phyloP scores from a whole-genome alignment of 2,329 filamentous ascomycete species.

The Tolypocladium album region DNA sequence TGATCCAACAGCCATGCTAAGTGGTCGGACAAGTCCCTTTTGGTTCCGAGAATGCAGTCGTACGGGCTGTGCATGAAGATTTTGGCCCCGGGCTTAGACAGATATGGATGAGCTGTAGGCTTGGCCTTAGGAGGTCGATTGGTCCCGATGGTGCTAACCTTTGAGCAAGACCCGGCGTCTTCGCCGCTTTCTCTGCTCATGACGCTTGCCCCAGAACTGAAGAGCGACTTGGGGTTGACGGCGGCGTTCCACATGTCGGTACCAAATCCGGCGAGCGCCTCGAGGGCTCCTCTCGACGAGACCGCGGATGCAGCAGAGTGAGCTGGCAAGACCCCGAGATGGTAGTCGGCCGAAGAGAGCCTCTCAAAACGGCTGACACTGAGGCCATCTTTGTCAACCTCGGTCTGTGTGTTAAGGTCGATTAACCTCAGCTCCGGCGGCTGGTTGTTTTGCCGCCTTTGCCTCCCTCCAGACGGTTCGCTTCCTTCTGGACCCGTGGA shows the following conservation, averaged over 20 bases:
- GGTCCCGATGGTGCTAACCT: constrained; percentile 22
- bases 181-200: constrained; percentile 51
- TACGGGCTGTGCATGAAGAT: constrained; percentile 96
- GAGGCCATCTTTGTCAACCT: constrained; percentile 78
- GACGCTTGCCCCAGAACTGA: constrained; percentile 77
- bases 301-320: constrained; percentile 53
- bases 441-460: constrained; percentile 65
- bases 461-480: constrained; percentile 54
- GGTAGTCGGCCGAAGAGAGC: constrained; percentile 82
- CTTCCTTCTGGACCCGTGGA: constrained; percentile 40
- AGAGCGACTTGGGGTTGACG: constrained; percentile 75
- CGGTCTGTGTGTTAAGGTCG: constrained; percentile 75
- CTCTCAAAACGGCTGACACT: constrained; percentile 79
- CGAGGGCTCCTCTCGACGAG: constrained; percentile 60
- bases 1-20: constrained; percentile 76
- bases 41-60: constrained; percentile 87
- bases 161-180: constrained; percentile 37
- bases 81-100: constrained; percentile 49
- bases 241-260: constrained; percentile 85
- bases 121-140: constrained; percentile 14
- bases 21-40: constrained; percentile 77
- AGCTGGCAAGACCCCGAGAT: constrained; percentile 74
- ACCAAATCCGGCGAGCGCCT: constrained; percentile 60
- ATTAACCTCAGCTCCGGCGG: constrained; percentile 87
- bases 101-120: constrained; percentile 37